These are phyloP conservation scores for Cryptococcus hybrid DNA, from an alignment of 1,284 basidiomycete genomes.

Conservation along the genomic window DNA sequence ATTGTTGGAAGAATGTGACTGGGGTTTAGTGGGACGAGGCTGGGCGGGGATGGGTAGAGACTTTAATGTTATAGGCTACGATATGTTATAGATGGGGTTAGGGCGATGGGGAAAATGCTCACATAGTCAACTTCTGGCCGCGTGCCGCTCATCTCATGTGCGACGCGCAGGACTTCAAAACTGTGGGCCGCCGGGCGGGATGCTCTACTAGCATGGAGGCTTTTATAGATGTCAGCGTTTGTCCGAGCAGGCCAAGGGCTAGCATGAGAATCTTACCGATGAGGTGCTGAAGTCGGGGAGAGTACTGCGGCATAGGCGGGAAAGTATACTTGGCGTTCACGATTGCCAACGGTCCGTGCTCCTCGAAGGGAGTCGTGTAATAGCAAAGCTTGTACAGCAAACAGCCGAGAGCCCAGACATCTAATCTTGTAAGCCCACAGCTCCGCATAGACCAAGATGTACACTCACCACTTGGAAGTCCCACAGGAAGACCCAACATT, in stretches of 20 bases:
- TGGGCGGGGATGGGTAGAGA: slow-evolving; percentile 12
- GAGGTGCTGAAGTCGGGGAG: slow-evolving; percentile 75
- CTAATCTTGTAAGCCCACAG: slow-evolving; percentile 40
- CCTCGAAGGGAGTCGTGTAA: slow-evolving; percentile 98
- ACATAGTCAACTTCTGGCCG: slow-evolving; percentile 72
- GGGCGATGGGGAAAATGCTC: slow-evolving; percentile 15
- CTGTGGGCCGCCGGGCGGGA: slow-evolving; percentile 72
- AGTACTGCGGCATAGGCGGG: slow-evolving; percentile 91
- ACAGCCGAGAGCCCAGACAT: slow-evolving; percentile 75
- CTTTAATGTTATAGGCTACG: slow-evolving; percentile 25
- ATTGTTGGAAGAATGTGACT: slow-evolving; percentile 25
- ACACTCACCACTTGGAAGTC: slow-evolving; percentile 54
- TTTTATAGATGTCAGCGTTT: slow-evolving; percentile 40
- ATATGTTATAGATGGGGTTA: slow-evolving; percentile 15
- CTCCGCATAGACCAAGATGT: not conserved
- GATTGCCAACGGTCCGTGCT: slow-evolving; percentile 93
- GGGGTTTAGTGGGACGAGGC: slow-evolving; percentile 4
- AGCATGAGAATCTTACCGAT: slow-evolving; percentile 65
- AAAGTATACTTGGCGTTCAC: slow-evolving; percentile 95
- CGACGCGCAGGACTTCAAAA: slow-evolving; percentile 71
- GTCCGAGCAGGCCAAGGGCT: not conserved
- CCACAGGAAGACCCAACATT: slow-evolving; percentile 47
- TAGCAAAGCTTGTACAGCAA: slow-evolving; percentile 86
- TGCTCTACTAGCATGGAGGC: slow-evolving; percentile 86
- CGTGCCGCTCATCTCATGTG: slow-evolving; percentile 79